Percentiles rank a stretch among this genome's conserved stretches.
phyloP scores from a whole-genome alignment of 371 early-diverging fungal species.

The Nematocida displodere region DNA sequence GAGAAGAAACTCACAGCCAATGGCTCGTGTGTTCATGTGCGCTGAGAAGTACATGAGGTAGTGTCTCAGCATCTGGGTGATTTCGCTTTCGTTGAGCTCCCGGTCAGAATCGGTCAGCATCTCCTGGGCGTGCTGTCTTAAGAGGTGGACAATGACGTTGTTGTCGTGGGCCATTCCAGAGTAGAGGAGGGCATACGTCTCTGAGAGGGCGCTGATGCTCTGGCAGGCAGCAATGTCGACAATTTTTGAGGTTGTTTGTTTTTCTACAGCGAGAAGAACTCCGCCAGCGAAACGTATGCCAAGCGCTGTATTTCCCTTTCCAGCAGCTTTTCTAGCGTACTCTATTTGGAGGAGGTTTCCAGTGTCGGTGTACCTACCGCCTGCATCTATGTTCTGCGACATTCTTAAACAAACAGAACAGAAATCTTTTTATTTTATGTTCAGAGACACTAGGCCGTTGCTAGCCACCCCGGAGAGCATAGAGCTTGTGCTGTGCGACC shows the following conservation, averaged over 20 bases:
- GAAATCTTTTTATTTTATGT: conserved; percentile 40
- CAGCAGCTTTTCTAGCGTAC: conserved; percentile 88
- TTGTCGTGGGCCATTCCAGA: conserved; percentile 84
- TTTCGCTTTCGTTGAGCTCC: conserved; percentile 30
- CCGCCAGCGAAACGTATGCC: conserved; percentile 94
- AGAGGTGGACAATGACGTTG: conserved; percentile 23
- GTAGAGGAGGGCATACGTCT: conserved; percentile 87
- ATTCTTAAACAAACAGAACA: conserved; percentile 33
- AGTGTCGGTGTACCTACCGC: conserved; percentile 86
- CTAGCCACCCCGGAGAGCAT: conserved; percentile 1
- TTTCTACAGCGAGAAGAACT: conserved; percentile 90
- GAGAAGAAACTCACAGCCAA: conserved; percentile 63
- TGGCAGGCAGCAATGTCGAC: conserved; percentile 79
- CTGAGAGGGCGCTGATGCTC: conserved; percentile 77
- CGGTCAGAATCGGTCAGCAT: not conserved
- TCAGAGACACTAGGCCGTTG: conserved; percentile 11
- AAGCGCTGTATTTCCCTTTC: conserved; percentile 84
- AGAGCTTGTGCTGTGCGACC: conserved; percentile 57
- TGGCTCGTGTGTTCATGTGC: conserved; percentile 49
- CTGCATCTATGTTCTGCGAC: conserved; percentile 48
- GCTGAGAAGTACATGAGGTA: conserved; percentile 55
- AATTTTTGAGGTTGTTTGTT: conserved; percentile 81
- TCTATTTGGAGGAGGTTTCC: conserved; percentile 97
- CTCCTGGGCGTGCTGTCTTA: not conserved
- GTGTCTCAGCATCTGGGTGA: conserved; percentile 35